Base-by-base conservation (phyloP, 176 grass and related monocot genomes). In the Rhynchospora tenuis region DNA sequence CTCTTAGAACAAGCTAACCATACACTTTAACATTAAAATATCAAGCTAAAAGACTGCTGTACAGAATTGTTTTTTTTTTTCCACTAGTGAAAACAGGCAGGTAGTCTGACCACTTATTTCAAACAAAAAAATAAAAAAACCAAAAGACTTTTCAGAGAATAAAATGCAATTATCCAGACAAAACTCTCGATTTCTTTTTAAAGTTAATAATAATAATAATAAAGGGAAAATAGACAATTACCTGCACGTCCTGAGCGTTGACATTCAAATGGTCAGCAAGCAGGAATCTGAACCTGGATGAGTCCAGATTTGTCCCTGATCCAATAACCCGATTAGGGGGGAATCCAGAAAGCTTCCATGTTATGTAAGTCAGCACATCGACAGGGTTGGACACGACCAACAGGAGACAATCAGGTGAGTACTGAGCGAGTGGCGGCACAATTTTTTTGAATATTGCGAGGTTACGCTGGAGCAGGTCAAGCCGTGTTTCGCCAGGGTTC, bases 171-270 rank as follows among this genome's bases (percentile, higher is more conserved):
- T 22, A 27, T 17, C 60, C 17, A 55, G 9, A 77, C 72, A 77
- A 31, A 77, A 52, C 13, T 33, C 6, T 27, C 26, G 5, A 19
- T 10, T 77, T 77, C 17, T 31, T 17, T 55, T 54, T 76, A 29
- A 51, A 51, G 7, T 6, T 0, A 56, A 11, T 3, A 59, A 31
- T 12, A 1, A 3, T 0, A 16, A n/a, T 6, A 26, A 60, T 26
- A 7, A 44, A 44, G 3, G 1, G 38, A 70, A 42, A 33, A 5
- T 24, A 81, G 24, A 33, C 28, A 38, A 22, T 3, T 68, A 93
- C 91, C 92, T 94, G 92, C 1, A 94, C 92, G 27, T 94, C 92
- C 67, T 94, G 92, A 0, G 92, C 92, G 82, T 91, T 94, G 80
- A 94, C 88, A 51, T 94, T 79, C 83, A 94, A 86, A 84, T 94